These are phyloP conservation scores for Daldinia loculata DNA, from an alignment of 495 filamentous ascomycete genomes.

Conservation along the genomic window DNA sequence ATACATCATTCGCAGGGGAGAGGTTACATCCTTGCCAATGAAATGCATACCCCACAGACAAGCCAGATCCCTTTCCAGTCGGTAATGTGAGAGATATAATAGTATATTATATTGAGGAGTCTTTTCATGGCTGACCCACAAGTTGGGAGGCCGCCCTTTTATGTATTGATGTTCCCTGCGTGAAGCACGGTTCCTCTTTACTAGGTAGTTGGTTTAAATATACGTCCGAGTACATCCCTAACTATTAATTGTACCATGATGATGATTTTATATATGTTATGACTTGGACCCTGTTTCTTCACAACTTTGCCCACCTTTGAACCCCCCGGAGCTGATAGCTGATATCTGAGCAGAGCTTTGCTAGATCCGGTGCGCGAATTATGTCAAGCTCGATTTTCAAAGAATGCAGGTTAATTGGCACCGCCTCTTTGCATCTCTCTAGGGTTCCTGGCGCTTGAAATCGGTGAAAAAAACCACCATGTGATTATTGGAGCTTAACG, in stretches of 20 bases:
- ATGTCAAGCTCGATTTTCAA: slow-evolving; percentile 9
- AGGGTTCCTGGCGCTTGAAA: not conserved
- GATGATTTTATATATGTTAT: slow-evolving; percentile 17
- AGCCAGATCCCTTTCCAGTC: not conserved
- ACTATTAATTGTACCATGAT: slow-evolving; percentile 18
- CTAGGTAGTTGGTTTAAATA: not conserved
- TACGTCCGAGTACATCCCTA: not conserved
- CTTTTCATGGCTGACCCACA: not conserved
- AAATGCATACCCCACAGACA: not conserved
- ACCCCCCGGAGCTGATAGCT: slow-evolving; percentile 7
- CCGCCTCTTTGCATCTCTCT: not conserved
- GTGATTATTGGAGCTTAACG: not conserved
- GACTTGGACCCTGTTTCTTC: slow-evolving; percentile 24
- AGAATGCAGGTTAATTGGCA: slow-evolving; percentile 4
- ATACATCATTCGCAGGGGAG: not conserved
- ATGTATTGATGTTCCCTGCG: not conserved
- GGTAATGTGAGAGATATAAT: not conserved
- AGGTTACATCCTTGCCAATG: not conserved
- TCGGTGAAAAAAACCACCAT: not conserved
- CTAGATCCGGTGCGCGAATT: slow-evolving; percentile 47
- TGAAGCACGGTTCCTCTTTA: not conserved
- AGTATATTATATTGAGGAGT: not conserved
- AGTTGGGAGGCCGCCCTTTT: not conserved
- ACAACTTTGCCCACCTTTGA: not conserved
- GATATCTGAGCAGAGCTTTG: slow-evolving; percentile 26